A percentile compares a stretch with the other conserved stretches of the same genome.
Conservation (phyloP, 768 basidiomycete species). For the Thelephora ganbajun region DNA sequence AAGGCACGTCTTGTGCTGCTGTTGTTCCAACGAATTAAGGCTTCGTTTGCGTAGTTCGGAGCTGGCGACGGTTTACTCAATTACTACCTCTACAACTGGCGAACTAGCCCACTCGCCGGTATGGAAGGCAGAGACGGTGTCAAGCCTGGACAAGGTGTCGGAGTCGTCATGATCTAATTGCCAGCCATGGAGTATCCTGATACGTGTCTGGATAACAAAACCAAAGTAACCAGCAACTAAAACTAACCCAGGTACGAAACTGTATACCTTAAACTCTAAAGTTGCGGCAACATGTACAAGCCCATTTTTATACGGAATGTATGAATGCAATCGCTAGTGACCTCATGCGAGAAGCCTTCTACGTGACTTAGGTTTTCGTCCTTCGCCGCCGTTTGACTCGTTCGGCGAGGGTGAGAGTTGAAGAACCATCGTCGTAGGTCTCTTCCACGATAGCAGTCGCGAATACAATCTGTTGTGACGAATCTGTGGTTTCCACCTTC, state of each 20-base stretch:
- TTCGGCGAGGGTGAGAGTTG: slow-evolving; percentile 10
- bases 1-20: slow-evolving; percentile 8
- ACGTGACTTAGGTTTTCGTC: background rate
- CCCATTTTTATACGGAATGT: no score
- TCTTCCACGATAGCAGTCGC: background rate
- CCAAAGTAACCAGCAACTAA: no score
- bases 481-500: background rate
- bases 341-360: no score
- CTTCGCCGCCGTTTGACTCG: slow-evolving; percentile 14
- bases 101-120: slow-evolving; percentile 69
- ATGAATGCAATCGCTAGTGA: no score
- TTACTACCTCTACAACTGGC: slow-evolving; percentile 94
- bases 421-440: background rate
- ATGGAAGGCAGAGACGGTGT: slow-evolving; percentile 33
- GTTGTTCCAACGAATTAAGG: background rate
- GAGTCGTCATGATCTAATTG: slow-evolving; percentile 81
- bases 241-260: no score
- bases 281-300: no score
- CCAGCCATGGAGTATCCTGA: no score
- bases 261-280: no score
- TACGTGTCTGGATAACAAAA: no score
- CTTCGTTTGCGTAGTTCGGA: slow-evolving; percentile 54
- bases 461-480: background rate
- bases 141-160: slow-evolving; percentile 68
- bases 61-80: slow-evolving; percentile 83